phyloP scores from a whole-genome alignment of 352 stramenopile genomes.

The Phytophthora ohioensis region DNA sequence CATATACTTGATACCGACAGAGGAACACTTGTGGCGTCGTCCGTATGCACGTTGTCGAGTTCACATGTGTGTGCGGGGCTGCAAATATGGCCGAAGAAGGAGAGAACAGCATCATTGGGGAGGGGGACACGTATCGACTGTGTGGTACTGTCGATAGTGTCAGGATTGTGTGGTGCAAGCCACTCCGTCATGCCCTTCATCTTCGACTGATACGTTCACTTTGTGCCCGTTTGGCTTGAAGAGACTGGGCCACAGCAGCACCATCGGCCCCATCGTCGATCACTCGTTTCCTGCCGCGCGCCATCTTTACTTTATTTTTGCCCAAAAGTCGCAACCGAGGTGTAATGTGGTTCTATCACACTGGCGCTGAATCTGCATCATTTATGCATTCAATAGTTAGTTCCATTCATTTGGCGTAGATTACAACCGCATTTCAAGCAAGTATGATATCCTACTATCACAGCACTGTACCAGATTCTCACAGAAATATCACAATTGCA shows the following conservation, averaged over 20 bases:
- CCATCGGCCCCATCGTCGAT: neutral
- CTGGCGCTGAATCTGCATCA: neutral
- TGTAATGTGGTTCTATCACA: neutral
- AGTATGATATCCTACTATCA: too few relatives aligned
- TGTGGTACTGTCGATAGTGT: neutral
- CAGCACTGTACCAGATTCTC: too few relatives aligned
- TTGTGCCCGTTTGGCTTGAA: slow-evolving; percentile 5
- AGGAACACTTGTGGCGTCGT: too few relatives aligned
- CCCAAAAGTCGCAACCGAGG: neutral
- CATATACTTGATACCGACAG: too few relatives aligned
- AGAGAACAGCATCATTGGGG: neutral
- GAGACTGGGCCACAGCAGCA: slow-evolving; percentile 5
- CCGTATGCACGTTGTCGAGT: too few relatives aligned
- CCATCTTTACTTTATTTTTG: neutral
- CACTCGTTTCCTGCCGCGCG: neutral
- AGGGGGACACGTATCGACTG: neutral
- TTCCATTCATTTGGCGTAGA: neutral
- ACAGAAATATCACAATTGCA: too few relatives aligned
- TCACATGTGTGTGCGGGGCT: too few relatives aligned
- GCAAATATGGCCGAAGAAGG: neutral
- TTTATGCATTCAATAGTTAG: neutral
- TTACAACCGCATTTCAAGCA: neutral
- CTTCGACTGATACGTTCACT: slow-evolving; percentile 1
- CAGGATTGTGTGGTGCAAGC: neutral
- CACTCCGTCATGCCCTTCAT: slow-evolving; percentile 3